These are phyloP conservation scores for Platanthera guangdongensis DNA, from an alignment of 106 monocot genomes.

Conservation along the genomic window DNA sequence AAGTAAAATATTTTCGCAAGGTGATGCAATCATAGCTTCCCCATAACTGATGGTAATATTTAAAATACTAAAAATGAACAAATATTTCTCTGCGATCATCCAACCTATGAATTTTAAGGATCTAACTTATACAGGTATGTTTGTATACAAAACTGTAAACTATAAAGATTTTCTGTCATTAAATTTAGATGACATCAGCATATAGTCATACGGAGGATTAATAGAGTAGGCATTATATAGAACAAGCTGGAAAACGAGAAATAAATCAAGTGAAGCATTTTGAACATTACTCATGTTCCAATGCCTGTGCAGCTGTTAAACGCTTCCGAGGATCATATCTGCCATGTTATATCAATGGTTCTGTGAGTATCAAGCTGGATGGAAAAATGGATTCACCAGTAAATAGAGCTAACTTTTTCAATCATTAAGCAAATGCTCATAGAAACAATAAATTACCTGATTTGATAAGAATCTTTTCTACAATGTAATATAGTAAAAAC, in stretches of 20 bases:
- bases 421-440: background rate
- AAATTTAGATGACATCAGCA: background rate
- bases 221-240: background rate
- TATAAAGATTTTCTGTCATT: background rate
- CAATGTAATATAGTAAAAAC: background rate
- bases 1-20: background rate
- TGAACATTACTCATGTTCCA: constrained; percentile 89
- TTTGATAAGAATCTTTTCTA: constrained; percentile 2
- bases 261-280: constrained; percentile 9
- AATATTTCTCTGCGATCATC: background rate
- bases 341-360: constrained; percentile 16
- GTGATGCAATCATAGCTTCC: background rate
- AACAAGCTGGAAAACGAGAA: background rate
- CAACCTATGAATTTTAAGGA: background rate
- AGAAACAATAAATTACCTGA: background rate
- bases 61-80: background rate
- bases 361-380: constrained; percentile 5
- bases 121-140: background rate
- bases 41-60: background rate
- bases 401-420: background rate
- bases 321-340: constrained; percentile 97
- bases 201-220: background rate
- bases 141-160: background rate
- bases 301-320: constrained; percentile 90
- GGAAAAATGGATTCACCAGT: background rate